Base-by-base conservation (phyloP, 768 basidiomycete genomes). In the Termitomyces sp. region DNA sequence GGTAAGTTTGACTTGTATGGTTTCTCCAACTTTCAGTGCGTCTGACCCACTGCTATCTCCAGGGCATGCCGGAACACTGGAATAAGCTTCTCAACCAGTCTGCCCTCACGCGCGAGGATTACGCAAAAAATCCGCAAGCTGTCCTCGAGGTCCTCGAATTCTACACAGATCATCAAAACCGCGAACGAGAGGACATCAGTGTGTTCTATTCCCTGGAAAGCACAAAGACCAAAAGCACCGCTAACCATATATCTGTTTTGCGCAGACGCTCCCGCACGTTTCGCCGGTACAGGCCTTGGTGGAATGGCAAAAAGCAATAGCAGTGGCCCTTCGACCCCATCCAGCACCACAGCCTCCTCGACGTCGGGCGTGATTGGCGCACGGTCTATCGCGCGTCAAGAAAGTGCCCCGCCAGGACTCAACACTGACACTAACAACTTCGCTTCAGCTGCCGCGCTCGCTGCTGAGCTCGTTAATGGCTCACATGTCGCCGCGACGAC, bases 51-150 rank as follows among this genome's bases (percentile, higher is more conserved):
- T 50, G 52, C 37, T 46, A 45, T 52, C 40, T 54, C 38, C 60
- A 94, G 93, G 96, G 96, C 55, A 84, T 99, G 69, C 96, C 96
- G 10, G 94, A 97, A 54, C 93, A 96, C 76, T 99, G 96, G 96
- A 90, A 84, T 65, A 91, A 94, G 59, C 78, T 99, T n/a, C 80
- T 99, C 64, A 98, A 93, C 5, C 93, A 95, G 66, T 95, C 93
- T 3, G 94, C 94, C 34, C 97, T 99, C 70, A 99, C 96, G 2
- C 88, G 92, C 53, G 96, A 99, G 72, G 96, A 99, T 70, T 97
- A 98, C 55, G 93, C 91, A 5, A 90, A 90, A 67, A 90, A 99
- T 65, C 96, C 96, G 0, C 96, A 98, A 65, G 96, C 96, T 1
- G 96, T 99, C 14, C 80, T 98, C 17, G 96, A 98, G 58, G 96